Base-by-base conservation (phyloP, 1,284 basidiomycete species). In the Wallemia mellicola region DNA sequence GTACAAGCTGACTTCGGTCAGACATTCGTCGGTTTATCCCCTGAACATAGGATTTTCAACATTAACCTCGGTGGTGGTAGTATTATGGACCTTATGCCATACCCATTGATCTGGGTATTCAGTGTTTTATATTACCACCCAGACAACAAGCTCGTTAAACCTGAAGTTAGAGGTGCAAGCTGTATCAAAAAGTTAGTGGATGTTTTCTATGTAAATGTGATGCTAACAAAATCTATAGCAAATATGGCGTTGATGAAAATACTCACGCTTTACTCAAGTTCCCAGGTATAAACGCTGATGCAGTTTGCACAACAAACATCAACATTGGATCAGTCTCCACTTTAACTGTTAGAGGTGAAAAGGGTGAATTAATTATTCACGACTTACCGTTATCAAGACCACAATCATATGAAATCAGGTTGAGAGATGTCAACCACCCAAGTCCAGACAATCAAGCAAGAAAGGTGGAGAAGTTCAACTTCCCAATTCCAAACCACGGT, bases 51-150 rank as follows among this genome's bases (percentile, higher is more conserved):
- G 0, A 60, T 73, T 2, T 66, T 69, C 59, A 67, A 69, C 59
- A 69, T 71, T 0, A 67, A 71, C 19, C 64, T 73, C 0, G 73
- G 70, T 0, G 74, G 74, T 5, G 73, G 74, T 3, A 67, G 70
- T 0, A 62, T 75, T 9, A 66, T 75, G 32, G 74, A 76, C 63
- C 61, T 75, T 3, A 74, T 73, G 59, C 70, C 70, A 26, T 73
- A 71, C 62, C 62, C 64, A 24, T 28, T 66, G 57, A 61, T 66
- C 15, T 66, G 65, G 65, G 67, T 64, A 11, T 59, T 69, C 61
- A 65, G 66, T 62, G 64, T 66, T 14, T 63, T 68, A n/a, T 67
- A 64, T 38, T 65, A 67, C 26, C 65, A 69, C 61, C 69, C 69
- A 11, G 60, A 60, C 22, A 71, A 71, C 60, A 60, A 61, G 24